These are phyloP conservation scores for Ophiostoma sp. DNA, from an alignment of 2,329 filamentous ascomycete species.

Conservation along the genomic window DNA sequence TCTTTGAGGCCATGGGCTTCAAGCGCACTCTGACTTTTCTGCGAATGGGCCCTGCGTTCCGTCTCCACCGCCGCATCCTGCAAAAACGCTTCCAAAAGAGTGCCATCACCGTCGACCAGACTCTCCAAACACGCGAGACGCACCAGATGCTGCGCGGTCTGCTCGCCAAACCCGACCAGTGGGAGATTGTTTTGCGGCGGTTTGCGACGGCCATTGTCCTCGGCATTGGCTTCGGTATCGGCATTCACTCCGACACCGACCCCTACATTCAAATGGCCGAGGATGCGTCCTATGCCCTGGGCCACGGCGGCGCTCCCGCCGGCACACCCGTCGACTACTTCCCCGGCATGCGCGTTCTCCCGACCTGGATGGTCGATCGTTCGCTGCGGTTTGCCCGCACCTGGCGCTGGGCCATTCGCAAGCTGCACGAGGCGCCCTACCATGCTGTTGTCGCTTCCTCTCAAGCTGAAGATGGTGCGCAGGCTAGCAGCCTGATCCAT, in stretches of 20 bases:
- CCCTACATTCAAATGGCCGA: slow-evolving; percentile 44
- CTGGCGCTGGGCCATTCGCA: slow-evolving; percentile 26
- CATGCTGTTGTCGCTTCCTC: slow-evolving; percentile 29
- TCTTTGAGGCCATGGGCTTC: slow-evolving; percentile 45
- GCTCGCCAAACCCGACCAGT: slow-evolving; percentile 36
- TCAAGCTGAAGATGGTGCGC: background rate
- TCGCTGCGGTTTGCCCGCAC: slow-evolving; percentile 26
- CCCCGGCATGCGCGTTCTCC: slow-evolving; percentile 27
- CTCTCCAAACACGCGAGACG: slow-evolving; percentile 37
- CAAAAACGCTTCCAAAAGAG: slow-evolving; percentile 38
- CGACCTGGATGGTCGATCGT: slow-evolving; percentile 26
- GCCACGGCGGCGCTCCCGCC: slow-evolving; percentile 28
- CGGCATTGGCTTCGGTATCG: slow-evolving; percentile 47
- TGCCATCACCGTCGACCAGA: slow-evolving; percentile 35
- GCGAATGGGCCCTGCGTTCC: slow-evolving; percentile 42
- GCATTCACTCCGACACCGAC: slow-evolving; percentile 40
- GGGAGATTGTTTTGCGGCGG: slow-evolving; percentile 42
- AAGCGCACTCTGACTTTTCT: slow-evolving; percentile 46
- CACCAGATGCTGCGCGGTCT: slow-evolving; percentile 37
- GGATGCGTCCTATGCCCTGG: slow-evolving; percentile 29
- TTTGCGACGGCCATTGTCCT: slow-evolving; percentile 46
- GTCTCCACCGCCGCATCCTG: slow-evolving; percentile 44
- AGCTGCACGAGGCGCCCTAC: slow-evolving; percentile 35
- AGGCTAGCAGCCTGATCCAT: slow-evolving; percentile 12
- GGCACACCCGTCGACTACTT: slow-evolving; percentile 30